Base-by-base conservation (phyloP, 2,329 filamentous ascomycete genomes). In the Eurotiales sp. region DNA sequence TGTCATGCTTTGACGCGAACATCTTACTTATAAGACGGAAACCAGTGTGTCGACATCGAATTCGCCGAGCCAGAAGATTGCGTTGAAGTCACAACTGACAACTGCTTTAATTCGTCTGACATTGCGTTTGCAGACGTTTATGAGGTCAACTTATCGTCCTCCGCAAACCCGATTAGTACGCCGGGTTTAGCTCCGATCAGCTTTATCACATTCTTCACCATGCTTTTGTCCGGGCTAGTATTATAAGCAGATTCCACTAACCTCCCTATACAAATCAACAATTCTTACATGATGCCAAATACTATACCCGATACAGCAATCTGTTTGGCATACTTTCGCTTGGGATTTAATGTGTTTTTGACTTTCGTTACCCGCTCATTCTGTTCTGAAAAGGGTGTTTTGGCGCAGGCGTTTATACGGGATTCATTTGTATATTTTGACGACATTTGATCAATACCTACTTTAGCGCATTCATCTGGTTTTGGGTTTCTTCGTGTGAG, bases 11-110 rank as follows among this genome's bases (percentile, higher is more conserved):
- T 17, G 5, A 2, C 12, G 34, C 15, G 25, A 27, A 27, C 5
- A 37, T 11, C 2, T 37, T 37, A 23, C 39, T 50, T 19, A 50
- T 27, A 15, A n/a, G 30, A 41, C 41, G 17, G 15, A 21, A 10
- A 21, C 19, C 53, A 96, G 90, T 97, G 93, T 66, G 91, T 95
- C 60, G 92, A 97, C 65, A 95, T 97, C 62, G 92, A 87, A 42
- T 95, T 97, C 61, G 88, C 86, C 43, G 87, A 90, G 1, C 87
- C 88, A 21, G 74, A 83, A 61, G 86, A 95, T 65, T 83, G 95
- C 45, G 76, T 75, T 51, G 76, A 86, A 59, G 88, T 96, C 58
- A 95, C 87, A 65, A 75, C 78, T 53, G 79, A 82, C 12, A 96
- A 96, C 72, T 97, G 92, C 78, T 90, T 86, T 77, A 97, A 97